Evolutionary conservation across 164 flowering plant species (phyloP).

Genomic region (Liriodendron chinense): DNA sequence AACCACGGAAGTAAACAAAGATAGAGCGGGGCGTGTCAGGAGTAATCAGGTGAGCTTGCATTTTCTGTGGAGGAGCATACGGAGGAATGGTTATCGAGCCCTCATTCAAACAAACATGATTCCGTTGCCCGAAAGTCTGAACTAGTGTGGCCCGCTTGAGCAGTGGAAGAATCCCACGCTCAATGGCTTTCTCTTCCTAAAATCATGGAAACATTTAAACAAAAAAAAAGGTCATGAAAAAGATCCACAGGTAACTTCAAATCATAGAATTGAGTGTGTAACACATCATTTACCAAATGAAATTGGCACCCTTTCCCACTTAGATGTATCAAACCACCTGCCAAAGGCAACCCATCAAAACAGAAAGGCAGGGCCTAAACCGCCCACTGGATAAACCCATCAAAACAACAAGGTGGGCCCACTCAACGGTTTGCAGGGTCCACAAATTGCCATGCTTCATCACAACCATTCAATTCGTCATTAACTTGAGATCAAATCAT

Average conservation of each 20-base stretch:
- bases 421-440: too few species aligned
- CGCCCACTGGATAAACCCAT: too few species aligned
- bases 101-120: conserved; percentile 91
- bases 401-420: too few species aligned
- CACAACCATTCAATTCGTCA: too few species aligned
- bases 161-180: conserved; percentile 81
- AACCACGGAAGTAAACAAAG: conserved; percentile 91
- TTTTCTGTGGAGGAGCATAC: conserved; percentile 97
- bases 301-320: neutral
- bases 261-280: neutral
- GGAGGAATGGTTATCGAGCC: conserved; percentile 94
- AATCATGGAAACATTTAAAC: neutral
- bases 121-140: conserved; percentile 93
- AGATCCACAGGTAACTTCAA: too few species aligned
- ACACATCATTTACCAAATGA: neutral
- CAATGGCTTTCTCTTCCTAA: conserved; percentile 95
- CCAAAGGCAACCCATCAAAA: too few species aligned
- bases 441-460: too few species aligned
- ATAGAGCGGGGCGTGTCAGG: conserved; percentile 85
- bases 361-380: too few species aligned
- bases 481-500: too few species aligned
- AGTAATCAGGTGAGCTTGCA: conserved; percentile 90
- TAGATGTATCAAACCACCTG: neutral
- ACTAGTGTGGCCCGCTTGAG: conserved; percentile 91
- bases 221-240: neutral